Conservation (phyloP, 2,329 filamentous ascomycete genomes). For the Aureobasidium sp. region DNA sequence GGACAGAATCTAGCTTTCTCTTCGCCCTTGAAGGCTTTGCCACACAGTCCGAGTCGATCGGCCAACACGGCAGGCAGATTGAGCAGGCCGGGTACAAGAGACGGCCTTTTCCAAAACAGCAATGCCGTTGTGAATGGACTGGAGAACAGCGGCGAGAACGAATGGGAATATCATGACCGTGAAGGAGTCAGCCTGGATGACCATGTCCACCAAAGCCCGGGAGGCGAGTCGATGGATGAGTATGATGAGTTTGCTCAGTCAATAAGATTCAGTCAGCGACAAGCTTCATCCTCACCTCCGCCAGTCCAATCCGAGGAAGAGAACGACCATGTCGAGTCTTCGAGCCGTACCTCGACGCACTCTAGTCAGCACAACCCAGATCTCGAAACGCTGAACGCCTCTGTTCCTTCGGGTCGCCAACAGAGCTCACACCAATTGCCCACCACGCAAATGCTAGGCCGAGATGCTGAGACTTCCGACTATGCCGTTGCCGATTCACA, state of each 20-base stretch:
- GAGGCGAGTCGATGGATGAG: constrained; percentile 25
- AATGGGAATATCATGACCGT: constrained; percentile 14
- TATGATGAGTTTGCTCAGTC: constrained; percentile 30
- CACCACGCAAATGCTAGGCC: neutral
- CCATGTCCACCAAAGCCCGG: neutral
- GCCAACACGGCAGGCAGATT: neutral
- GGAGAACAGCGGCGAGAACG: constrained; percentile 2
- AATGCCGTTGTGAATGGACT: neutral
- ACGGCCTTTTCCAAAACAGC: constrained; percentile 14
- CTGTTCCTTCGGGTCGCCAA: neutral
- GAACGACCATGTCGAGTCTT: neutral
- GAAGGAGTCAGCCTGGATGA: constrained; percentile 15
- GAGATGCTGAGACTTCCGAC: constrained; percentile 14
- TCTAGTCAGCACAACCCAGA: neutral
- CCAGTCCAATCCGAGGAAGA: neutral
- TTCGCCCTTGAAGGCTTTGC: constrained; percentile 14
- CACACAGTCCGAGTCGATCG: constrained; percentile 20
- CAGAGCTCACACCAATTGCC: constrained; percentile 2
- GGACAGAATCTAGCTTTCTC: constrained; percentile 19
- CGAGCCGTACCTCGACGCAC: neutral
- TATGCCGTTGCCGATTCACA: constrained; percentile 41
- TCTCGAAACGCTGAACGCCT: neutral
- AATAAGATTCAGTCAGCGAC: constrained; percentile 25
- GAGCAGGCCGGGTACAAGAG: constrained; percentile 11
- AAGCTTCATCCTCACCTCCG: neutral